Percentiles rank a stretch among this genome's conserved stretches.
Conservation (phyloP, 176 grass and related monocot species). For the Oryza australiensis region DNA sequence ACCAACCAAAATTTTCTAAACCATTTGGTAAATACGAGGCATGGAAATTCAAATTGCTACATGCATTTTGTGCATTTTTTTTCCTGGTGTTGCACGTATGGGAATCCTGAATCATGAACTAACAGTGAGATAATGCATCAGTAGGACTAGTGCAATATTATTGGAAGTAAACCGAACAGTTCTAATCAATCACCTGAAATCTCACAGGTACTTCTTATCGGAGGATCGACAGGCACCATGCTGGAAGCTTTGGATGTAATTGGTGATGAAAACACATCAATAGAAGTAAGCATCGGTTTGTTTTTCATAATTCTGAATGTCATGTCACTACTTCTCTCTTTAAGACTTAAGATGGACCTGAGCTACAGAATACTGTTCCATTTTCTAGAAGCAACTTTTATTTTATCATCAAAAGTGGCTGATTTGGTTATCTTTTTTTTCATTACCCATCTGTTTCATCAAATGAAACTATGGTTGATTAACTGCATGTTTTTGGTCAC, state of each 20-base stretch:
- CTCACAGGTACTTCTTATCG: constrained; percentile 87
- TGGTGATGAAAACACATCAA: constrained; percentile 59
- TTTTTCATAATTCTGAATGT: background rate
- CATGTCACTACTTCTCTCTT: background rate
- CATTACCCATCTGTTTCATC: background rate
- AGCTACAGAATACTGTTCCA: background rate
- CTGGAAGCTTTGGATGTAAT: constrained; percentile 89
- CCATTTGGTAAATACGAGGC: background rate
- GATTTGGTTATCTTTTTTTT: background rate
- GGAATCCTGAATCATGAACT: background rate
- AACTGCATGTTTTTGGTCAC: background rate
- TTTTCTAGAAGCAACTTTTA: background rate
- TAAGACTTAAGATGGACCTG: background rate
- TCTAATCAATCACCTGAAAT: constrained; percentile 25
- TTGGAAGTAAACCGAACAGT: background rate
- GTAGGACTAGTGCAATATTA: background rate
- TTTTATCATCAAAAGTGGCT: background rate
- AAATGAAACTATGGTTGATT: background rate
- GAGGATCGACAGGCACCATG: constrained; percentile 97
- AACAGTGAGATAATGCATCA: constrained; percentile 5
- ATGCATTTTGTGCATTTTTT: constrained; percentile 13
- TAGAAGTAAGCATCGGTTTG: constrained; percentile 58
- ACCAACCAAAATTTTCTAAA: constrained; percentile 11
- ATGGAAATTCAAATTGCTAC: background rate
- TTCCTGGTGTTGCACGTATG: background rate